phyloP scores from a whole-genome alignment of 306 rosid species.

The Glycine tomentella region DNA sequence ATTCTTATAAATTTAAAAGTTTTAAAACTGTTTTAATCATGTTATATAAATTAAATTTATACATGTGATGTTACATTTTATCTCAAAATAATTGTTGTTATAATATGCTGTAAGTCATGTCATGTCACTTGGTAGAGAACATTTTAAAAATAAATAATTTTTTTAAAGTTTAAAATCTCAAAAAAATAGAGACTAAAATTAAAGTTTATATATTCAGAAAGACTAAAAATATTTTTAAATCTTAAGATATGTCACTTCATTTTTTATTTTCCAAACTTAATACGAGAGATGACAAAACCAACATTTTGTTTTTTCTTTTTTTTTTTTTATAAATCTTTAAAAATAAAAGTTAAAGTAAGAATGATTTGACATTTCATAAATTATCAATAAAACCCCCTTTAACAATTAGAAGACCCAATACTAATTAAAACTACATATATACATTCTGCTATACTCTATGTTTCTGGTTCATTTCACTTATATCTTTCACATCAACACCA shows the following conservation, averaged over 20 bases:
- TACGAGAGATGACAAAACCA: background rate
- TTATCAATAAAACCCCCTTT: background rate
- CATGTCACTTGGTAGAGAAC: too few species aligned
- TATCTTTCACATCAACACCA: constrained; percentile 17
- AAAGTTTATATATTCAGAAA: background rate
- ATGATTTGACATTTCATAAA: background rate
- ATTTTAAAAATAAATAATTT: background rate
- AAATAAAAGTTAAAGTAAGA: background rate
- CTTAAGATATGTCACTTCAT: background rate
- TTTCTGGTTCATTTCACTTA: constrained; percentile 11
- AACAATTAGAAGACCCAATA: background rate
- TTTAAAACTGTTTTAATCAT: background rate
- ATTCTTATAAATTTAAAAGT: too few species aligned
- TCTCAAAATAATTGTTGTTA: background rate
- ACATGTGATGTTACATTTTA: background rate
- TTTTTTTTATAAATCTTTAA: background rate
- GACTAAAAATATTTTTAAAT: background rate
- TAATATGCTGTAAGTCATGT: background rate
- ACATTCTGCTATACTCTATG: background rate
- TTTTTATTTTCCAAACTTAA: background rate
- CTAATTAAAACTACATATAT: background rate
- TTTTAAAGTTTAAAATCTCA: background rate
- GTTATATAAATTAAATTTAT: background rate
- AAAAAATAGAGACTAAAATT: background rate
- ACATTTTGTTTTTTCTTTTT: too few species aligned